phyloP scores from a whole-genome alignment of 768 basidiomycete genomes.

The Exsudoporus frostii region DNA sequence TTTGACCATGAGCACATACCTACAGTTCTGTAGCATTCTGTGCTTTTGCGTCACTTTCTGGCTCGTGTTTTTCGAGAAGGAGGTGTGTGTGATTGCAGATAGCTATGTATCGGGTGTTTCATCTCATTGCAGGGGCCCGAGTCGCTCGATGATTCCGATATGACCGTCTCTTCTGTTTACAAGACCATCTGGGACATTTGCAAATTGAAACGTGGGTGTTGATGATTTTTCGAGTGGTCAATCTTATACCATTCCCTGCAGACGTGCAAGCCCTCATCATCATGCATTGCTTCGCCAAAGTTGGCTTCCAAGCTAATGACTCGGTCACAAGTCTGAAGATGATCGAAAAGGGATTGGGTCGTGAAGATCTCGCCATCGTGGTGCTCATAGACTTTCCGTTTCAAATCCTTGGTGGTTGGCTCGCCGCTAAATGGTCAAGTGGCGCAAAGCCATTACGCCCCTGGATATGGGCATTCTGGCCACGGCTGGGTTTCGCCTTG shows the following conservation, averaged over 20 bases:
- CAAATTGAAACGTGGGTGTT: conserved; percentile 74
- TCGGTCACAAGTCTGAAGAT: conserved; percentile 88
- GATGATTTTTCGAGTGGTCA: neutral
- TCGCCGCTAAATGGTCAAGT: conserved; percentile 87
- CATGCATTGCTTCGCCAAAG: conserved; percentile 87
- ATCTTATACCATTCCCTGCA: conserved; percentile 31
- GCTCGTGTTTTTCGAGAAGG: conserved; percentile 84
- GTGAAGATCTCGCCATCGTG: conserved; percentile 93
- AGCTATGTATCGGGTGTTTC: neutral
- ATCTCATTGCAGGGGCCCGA: conserved; percentile 63
- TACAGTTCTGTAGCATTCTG: conserved; percentile 80
- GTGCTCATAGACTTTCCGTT: conserved; percentile 98
- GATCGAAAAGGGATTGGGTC: conserved; percentile 93
- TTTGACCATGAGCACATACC: conserved; percentile 71
- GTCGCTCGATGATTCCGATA: conserved; percentile 67
- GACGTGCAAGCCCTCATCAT: conserved; percentile 87
- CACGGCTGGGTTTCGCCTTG: conserved; percentile 70
- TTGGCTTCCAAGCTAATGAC: conserved; percentile 94
- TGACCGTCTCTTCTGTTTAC: conserved; percentile 89
- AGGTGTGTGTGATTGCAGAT: conserved; percentile 48
- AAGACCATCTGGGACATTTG: conserved; percentile 93
- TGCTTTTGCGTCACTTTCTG: conserved; percentile 87
- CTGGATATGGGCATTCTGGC: conserved; percentile 93
- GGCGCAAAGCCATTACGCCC: conserved; percentile 77
- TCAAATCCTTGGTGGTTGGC: conserved; percentile 92